Percentiles rank a stretch among this genome's conserved stretches.
Evolutionary conservation across 352 stramenopile genomes (phyloP).

Genomic region (Pythium phragmitis): DNA sequence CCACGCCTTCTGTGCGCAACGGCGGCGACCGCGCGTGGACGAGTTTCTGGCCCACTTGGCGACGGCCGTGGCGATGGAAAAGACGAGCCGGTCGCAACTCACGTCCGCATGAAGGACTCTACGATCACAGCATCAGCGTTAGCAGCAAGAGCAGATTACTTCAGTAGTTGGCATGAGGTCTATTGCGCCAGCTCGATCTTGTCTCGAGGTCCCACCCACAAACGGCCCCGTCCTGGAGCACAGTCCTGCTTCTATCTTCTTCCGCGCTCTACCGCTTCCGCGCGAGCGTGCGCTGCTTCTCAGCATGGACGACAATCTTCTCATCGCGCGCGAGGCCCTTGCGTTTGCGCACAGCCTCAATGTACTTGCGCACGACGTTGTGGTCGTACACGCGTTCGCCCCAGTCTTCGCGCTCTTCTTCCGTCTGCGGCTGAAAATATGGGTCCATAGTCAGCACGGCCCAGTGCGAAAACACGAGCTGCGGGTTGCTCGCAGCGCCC

Average conservation of each 20-base stretch:
- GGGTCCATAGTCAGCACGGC: conserved; percentile 92
- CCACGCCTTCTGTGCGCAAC: conserved; percentile 60
- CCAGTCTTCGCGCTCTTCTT: conserved; percentile 96
- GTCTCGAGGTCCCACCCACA: neutral
- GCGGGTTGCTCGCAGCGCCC: conserved; percentile 93
- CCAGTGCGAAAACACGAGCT: conserved; percentile 96
- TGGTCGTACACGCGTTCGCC: conserved; percentile 91
- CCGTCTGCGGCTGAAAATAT: conserved; percentile 95
- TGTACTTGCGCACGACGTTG: conserved; percentile 94
- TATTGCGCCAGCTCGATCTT: neutral
- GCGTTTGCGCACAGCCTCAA: conserved; percentile 92
- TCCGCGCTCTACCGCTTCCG: conserved; percentile 69
- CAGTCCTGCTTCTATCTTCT: neutral
- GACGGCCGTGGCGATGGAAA: conserved; percentile 18
- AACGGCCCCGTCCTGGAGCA: neutral
- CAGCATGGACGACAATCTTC: conserved; percentile 94
- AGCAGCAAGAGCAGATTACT: too few species aligned
- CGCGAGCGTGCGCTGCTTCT: conserved; percentile 95
- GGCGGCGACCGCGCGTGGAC: conserved; percentile 6
- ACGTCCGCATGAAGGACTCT: conserved; percentile 2
- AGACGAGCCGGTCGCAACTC: conserved; percentile 13
- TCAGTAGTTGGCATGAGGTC: too few species aligned
- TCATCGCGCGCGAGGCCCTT: conserved; percentile 94
- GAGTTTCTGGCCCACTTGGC: conserved; percentile 14
- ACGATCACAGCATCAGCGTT: too few species aligned